These are phyloP conservation scores for Fomitopsis palustris DNA, from an alignment of 1,284 basidiomycete species.

Conservation along the genomic window DNA sequence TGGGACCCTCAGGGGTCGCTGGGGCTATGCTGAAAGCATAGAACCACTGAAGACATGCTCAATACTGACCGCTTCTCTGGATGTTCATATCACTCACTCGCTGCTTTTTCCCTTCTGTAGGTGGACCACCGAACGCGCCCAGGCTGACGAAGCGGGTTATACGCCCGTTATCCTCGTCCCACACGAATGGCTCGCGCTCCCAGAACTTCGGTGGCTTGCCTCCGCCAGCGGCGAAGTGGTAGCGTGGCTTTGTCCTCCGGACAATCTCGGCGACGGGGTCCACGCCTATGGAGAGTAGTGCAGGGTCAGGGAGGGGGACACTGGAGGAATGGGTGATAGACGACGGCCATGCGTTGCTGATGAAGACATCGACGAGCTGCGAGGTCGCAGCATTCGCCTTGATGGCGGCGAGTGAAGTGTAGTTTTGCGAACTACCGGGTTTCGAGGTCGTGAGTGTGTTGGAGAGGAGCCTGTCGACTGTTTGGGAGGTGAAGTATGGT, in stretches of 20 bases:
- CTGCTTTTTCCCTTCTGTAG: conserved; percentile 69
- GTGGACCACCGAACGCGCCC: conserved; percentile 77
- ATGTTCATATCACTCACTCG: conserved; percentile 49
- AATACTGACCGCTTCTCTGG: neutral
- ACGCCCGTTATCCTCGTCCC: conserved; percentile 70
- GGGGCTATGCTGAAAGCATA: conserved; percentile 71
- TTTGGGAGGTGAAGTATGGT: conserved; percentile 67
- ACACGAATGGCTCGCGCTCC: conserved; percentile 89
- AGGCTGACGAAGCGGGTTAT: conserved; percentile 80
- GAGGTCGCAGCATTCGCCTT: conserved; percentile 55
- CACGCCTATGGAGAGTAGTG: conserved; percentile 42
- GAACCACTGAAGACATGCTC: conserved; percentile 54
- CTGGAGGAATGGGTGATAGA: conserved; percentile 65
- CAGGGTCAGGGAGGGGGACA: conserved; percentile 43
- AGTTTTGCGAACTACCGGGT: conserved; percentile 36
- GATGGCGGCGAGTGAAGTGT: conserved; percentile 68
- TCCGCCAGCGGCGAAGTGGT: conserved; percentile 71
- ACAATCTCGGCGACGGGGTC: conserved; percentile 69
- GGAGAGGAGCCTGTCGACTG: conserved; percentile 68
- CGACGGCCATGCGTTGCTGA: conserved; percentile 79
- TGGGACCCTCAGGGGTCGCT: conserved; percentile 26
- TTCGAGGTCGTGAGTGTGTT: conserved; percentile 54
- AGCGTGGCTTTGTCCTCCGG: conserved; percentile 64
- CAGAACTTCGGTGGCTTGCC: conserved; percentile 70
- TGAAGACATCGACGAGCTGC: conserved; percentile 76